A percentile compares a stretch with the other conserved stretches of the same genome.
These are phyloP conservation scores for Tolypocladium cylindrosporum DNA, from an alignment of 2,329 filamentous ascomycete genomes.

Conservation along the genomic window DNA sequence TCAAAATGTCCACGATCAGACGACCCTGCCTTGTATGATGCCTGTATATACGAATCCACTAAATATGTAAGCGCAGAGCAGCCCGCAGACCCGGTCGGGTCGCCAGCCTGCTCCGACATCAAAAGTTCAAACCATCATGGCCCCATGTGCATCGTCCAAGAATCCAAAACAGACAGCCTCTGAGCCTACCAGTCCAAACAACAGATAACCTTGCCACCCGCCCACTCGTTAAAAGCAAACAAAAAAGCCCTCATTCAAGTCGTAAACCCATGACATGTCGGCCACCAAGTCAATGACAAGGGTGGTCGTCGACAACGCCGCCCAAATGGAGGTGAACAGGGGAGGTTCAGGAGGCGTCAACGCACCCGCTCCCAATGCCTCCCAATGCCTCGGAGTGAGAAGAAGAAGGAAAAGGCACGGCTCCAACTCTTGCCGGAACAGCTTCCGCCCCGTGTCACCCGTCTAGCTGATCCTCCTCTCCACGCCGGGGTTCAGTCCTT, in stretches of 20 bases:
- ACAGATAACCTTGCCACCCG: neutral
- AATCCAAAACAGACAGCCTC: neutral
- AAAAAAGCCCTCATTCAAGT: neutral
- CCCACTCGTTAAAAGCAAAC: neutral
- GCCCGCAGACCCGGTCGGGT: neutral
- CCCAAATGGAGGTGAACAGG: neutral
- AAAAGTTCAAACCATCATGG: neutral
- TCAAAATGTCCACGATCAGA: neutral
- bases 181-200: neutral
- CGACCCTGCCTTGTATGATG: neutral
- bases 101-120: neutral
- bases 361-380: neutral
- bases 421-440: neutral
- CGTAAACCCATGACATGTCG: neutral
- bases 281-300: too few species aligned
- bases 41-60: neutral
- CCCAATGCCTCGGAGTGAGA: neutral
- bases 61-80: neutral
- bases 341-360: neutral
- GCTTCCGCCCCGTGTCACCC: neutral
- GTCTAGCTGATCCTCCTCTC: slow-evolving; percentile 40
- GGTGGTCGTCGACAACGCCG: neutral
- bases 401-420: neutral
- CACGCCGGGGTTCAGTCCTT: slow-evolving; percentile 26
- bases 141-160: neutral